Base-by-base conservation (phyloP, 208 protist species). In the Crithidia sp. region DNA sequence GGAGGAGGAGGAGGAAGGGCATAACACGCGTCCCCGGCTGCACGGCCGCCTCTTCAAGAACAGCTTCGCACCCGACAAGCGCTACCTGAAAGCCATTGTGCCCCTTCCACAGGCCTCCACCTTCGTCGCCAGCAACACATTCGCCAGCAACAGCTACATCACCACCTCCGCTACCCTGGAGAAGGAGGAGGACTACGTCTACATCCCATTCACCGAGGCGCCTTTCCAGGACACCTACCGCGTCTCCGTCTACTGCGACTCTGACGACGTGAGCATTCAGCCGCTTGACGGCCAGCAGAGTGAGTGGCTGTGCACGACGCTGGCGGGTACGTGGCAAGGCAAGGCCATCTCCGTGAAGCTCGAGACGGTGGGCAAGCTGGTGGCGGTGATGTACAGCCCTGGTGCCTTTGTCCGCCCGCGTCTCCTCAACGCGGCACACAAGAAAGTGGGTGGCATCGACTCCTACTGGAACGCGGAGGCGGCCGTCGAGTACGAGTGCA, bases 201-300 rank as follows among this genome's bases (percentile, higher is more conserved):
- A 92, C 70, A 91, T 97, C 64, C 93, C 93, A 55, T 95, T 97
- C 79, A 95, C 93, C 41, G 89, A 95, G 67, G 73, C 62, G 10
- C 93, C 93, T 0, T 90, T 75, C 61, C 71, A 90, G 53, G 93
- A 95, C 79, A 84, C 76, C 43, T 97, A 86, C 71, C 79, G 89
- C 50, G 84, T 95, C 50, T 92, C 86, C 52, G 85, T 96, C n/a
- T 97, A 95, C 80, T 95, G 88, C 77, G 93, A 97, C 62, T 89
- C 83, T 3, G 88, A 95, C 69, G 84, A 94, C 44, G 76, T 96
- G 28, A 68, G 77, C 50, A 87, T 97, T 41, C 41, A 56, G 6
- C 88, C 93, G 14, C 67, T 95, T 64, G 67, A 75, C 12, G 60
- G 70, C 69, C 75, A 62, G 55, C 59, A 71, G 37, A 68, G 65